Base-by-base conservation (phyloP, 2,329 filamentous ascomycete genomes). In the Claviceps pazoutovae region DNA sequence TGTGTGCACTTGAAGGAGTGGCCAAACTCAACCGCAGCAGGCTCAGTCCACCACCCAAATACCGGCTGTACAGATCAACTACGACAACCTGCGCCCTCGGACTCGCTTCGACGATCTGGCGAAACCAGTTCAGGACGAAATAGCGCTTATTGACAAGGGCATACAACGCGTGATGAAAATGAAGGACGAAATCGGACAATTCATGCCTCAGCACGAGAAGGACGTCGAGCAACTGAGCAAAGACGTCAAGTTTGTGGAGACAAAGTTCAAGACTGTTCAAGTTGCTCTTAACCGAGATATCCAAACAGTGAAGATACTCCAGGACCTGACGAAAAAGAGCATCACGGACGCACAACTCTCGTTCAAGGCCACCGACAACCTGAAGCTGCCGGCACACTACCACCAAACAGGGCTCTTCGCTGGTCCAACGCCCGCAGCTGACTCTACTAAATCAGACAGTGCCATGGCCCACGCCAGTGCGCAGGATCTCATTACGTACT, bases 71-170 rank as follows among this genome's bases (percentile, higher is more conserved):
- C 83, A 86, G 61, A 86, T 95, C 60, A 86, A 93, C 66, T 69
- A 86, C 50, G 79, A 79, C 59, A 87, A 86, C 62, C 74, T 97
- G 54, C 82, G 88, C 50, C 84, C 86, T 16, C 95, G 90, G 0
- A 95, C 89, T 3, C 87, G 93, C 55, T 96, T 93, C 72, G 88
- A 89, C 63, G 91, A 95, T 66, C 82, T 95, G 30, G 81, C 86
- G 54, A 85, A 91, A 58, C 81, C 87, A 34, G 73, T 95, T 16
- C 88, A 95, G 62, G 79, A 82, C 56, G 72, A 88, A 58, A 86
- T 98, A 55, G 80, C 87, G 56, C 70, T 75, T 9, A 80, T 95
- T 56, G 91, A 98, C 67, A 78, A 79, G 53, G 80, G 84, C 57
- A 91, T 98, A 59, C 80, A 88, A 60, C 76, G 78, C 51, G 88